Percentiles rank a stretch among this genome's conserved stretches.
phyloP scores from a whole-genome alignment of 1,139 yeast genomes.

The Geotrichum carabidarum region DNA sequence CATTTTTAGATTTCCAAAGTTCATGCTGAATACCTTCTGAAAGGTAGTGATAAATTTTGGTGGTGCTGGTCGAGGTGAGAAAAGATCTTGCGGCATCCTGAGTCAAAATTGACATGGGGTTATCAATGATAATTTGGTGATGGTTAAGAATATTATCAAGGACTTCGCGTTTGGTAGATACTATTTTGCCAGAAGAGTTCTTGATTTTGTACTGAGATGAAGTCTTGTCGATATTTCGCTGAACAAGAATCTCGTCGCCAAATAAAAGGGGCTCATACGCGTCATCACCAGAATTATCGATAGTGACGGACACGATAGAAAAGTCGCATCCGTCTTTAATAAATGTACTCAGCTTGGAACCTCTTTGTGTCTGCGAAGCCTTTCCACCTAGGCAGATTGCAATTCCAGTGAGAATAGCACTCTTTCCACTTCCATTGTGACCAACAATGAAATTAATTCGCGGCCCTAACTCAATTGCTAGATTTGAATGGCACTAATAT shows the following conservation, averaged over 20 bases:
- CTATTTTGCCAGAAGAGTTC: slow-evolving; percentile 47
- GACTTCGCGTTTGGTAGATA: slow-evolving; percentile 59
- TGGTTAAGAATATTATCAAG: slow-evolving; percentile 63
- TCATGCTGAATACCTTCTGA: slow-evolving; percentile 19
- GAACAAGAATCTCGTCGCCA: slow-evolving; percentile 67
- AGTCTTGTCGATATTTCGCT: slow-evolving; percentile 45
- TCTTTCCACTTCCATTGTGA: slow-evolving; percentile 91
- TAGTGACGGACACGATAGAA: slow-evolving; percentile 55
- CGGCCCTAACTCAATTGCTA: slow-evolving; percentile 73
- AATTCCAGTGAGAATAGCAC: slow-evolving; percentile 87
- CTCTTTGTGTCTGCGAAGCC: slow-evolving; percentile 87
- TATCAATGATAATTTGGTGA: slow-evolving; percentile 76
- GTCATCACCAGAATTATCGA: slow-evolving; percentile 56
- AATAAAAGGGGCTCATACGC: slow-evolving; percentile 59
- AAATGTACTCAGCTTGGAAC: slow-evolving; percentile 60
- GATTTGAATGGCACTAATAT: slow-evolving; percentile 65
- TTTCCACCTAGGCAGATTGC: slow-evolving; percentile 91
- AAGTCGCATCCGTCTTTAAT: slow-evolving; percentile 72
- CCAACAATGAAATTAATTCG: slow-evolving; percentile 88
- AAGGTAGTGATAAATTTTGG: slow-evolving; percentile 25
- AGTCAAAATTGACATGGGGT: slow-evolving; percentile 87
- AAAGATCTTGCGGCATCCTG: slow-evolving; percentile 94
- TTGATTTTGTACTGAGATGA: slow-evolving; percentile 52
- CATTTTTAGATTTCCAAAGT: slow-evolving; percentile 11
- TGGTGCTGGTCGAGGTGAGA: slow-evolving; percentile 57